These are phyloP conservation scores for Diaporthe capsici DNA, from an alignment of 2,329 filamentous ascomycete species.

Conservation along the genomic window DNA sequence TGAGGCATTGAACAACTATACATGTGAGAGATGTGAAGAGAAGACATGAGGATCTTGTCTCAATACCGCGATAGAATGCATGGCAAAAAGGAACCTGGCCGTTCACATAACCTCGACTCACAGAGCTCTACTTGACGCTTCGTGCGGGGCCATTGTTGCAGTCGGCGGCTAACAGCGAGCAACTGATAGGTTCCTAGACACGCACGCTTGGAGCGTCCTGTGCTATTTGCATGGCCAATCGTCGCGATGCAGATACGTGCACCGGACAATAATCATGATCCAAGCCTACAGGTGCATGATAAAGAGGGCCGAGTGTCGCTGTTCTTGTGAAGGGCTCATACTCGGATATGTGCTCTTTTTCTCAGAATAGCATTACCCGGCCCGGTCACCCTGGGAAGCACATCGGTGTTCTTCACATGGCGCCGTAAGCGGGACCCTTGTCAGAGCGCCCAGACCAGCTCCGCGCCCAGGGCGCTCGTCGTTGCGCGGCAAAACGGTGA, in stretches of 20 bases:
- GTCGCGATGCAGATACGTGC: background rate
- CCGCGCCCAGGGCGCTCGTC: background rate
- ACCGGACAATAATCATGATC: background rate
- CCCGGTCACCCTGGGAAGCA: background rate
- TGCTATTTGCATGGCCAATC: conserved; percentile 9
- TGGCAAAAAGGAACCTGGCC: background rate
- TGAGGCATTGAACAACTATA: background rate
- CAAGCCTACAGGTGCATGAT: background rate
- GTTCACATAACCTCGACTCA: conserved; percentile 1
- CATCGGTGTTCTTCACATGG: background rate
- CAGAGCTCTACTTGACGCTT: conserved; percentile 21
- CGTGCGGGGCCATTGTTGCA: conserved; percentile 39
- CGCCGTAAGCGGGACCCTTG: background rate
- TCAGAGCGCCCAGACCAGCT: background rate
- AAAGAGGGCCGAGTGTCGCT: background rate
- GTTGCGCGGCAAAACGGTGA: background rate
- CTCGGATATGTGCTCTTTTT: background rate
- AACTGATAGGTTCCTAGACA: conserved; percentile 38
- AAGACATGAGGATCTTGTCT: background rate
- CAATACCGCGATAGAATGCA: background rate
- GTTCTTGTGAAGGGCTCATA: background rate
- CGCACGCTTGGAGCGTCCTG: background rate
- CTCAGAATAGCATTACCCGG: background rate
- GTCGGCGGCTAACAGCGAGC: conserved; percentile 36
- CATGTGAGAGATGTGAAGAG: background rate